Base-by-base conservation (phyloP, 257 asterid species). In the Anisodus tanguticus region DNA sequence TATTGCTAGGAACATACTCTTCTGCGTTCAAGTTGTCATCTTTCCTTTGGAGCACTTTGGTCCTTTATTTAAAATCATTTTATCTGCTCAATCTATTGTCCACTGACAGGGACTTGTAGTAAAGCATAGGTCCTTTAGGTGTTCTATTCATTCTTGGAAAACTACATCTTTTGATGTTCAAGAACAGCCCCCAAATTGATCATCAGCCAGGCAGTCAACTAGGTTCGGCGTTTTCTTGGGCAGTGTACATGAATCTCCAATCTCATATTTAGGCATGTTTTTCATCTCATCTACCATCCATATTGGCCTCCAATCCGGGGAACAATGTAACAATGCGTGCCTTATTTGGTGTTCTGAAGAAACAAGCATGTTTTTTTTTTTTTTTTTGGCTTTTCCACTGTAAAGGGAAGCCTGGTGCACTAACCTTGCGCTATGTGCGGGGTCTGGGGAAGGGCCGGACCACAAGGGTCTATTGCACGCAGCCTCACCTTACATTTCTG, bases 91-190 rank as follows among this genome's bases (percentile, higher is more conserved):
- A n/a, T 43, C 39, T 45, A 6, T 43, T 71, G 45, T 19, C 39
- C 8, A n/a, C 55, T 71, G 79, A 43, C 13, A 43, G 37, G 37
- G 58, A 45, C 79, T 71, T 43, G 13, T 45, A 45, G 16, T 71
- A 71, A 71, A 71, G 57, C 79, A 71, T 5, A 71, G 19, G 39
- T 71, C 79, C 39, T 45, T 45, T 45, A 71, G 17, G 58, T n/a
- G 58, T 71, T 71, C 57, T 17, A n/a, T 71, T 71, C 79, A 9
- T 67, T 67, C 74, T 67, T 67, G 74, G 74, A 67, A 13, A 71
- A 71, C 39, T 45, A 45, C 58, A 71, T 45, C 58, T 71, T 2
- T 71, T 6, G 31, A 45, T 71, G 79, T 71, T 71, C 79, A 71
- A 45, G 79, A 71, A n/a, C 79, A 2, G 58, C 58, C 35, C 58